Evolutionary conservation across 805 yeast genomes (phyloP).

Genomic region (Wickerhamomyces chaumierensis): DNA sequence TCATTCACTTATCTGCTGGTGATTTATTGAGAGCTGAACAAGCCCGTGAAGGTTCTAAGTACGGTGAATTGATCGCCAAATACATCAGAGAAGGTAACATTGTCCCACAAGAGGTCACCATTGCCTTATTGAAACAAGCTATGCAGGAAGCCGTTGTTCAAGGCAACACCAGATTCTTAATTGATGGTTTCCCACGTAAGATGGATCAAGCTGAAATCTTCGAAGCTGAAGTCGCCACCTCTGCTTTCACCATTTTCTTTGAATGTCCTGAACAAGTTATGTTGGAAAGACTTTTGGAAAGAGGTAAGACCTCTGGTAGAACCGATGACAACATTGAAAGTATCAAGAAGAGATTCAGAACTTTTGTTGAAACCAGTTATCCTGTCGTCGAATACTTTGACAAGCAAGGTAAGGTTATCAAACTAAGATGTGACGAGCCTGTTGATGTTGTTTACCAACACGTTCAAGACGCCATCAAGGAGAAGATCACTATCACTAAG

Average conservation of each 20-base stretch:
- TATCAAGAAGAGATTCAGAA: constrained; percentile 78
- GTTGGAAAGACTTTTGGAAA: constrained; percentile 73
- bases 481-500: constrained; percentile 17
- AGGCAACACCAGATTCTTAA: constrained; percentile 55
- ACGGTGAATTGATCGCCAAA: constrained; percentile 74
- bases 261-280: constrained; percentile 77
- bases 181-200: constrained; percentile 96
- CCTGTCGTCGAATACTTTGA: constrained; percentile 86
- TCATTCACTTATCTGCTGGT: constrained; percentile 92
- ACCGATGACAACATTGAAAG: constrained; percentile 87
- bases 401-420: constrained; percentile 62
- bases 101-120: constrained; percentile 88
- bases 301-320: constrained; percentile 94
- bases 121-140: constrained; percentile 73
- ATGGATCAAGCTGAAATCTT: constrained; percentile 98
- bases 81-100: constrained; percentile 81
- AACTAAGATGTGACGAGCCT: constrained; percentile 66
- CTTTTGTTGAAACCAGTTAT: constrained; percentile 80
- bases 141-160: constrained; percentile 40
- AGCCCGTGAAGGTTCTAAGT: constrained; percentile 66
- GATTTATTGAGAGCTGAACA: constrained; percentile 92
- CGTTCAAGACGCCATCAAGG: constrained; percentile 56
- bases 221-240: constrained; percentile 66
- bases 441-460: constrained; percentile 67
- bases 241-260: constrained; percentile 61